Evolutionary conservation across 2,329 filamentous ascomycete genomes (phyloP), one percentile per base, ranked within the genome.

Genomic region (Trichoderma sp.): DNA sequence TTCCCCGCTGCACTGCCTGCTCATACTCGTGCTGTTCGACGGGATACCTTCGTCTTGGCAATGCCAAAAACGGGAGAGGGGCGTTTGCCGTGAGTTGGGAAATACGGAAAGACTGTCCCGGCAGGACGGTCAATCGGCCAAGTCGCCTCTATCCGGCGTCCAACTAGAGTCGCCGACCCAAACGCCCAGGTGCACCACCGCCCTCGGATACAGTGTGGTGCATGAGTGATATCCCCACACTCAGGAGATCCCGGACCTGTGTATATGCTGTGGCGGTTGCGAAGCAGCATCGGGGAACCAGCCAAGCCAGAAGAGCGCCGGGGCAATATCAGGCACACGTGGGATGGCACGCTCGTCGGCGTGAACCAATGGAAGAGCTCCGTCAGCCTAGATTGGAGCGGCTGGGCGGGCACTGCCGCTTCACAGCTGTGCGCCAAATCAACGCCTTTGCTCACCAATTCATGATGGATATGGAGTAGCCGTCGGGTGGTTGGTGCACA

Each of bases 391-490:
- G 39, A 32, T 24, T 54, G 54, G 37, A 64, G 46, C 49, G 60
- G 60, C 30, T 52, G 37, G 55, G 52, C 65, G 65, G 65, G 43
- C 65, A 59, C 65, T 59, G 65, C 65, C 65, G 65, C 56, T 39
- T 54, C 65, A 52, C 16, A 30, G 28, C 13, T 28, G n/a, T 30
- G 21, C 55, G 30, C 65, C 59, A 59, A 39, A 28, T 49, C 64
- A 46, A 21, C 18, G 24, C 16, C n/a, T 37, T 32, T 56, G 52
- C 58, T 18, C n/a, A 34, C 51, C 61, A 18, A 10, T 24, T 14
- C 49, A 13, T 32, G 13, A 39, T 26, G 26, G 26, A 26, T 28
- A 55, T 14, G 24, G 46, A 30, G 43, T 49, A 28, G 49, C 26
- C 52, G 63, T 52, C 18, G 63, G n/a, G 32, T 49, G 52, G 32